Base-by-base conservation (phyloP, 768 basidiomycete genomes). In the Mycena floridula region DNA sequence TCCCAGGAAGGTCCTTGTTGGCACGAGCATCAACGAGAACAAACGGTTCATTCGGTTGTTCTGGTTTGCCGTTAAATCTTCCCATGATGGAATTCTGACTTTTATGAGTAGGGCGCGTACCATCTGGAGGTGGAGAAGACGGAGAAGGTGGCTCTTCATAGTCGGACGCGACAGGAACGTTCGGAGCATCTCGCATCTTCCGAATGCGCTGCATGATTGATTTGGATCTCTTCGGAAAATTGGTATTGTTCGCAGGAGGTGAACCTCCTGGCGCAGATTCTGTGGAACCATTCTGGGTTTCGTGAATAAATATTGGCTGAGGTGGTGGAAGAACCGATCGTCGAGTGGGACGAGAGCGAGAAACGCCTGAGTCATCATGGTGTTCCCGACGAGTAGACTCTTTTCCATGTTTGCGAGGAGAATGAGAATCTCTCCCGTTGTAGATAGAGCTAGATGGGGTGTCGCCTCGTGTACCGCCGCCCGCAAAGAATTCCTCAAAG, bases 191-290 rank as follows among this genome's bases (percentile, higher is more conserved):
- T 26, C 89, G 81, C 87, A 91, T 90, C 64, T 81, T 87, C 47
- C 86, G 81, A 58, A 93, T 86, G 44, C 89, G 85, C 37, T 91
- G 85, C 77, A 92, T 91, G 50, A 93, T 67, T 12, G 86, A 89
- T 63, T 81, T 89, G 52, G 77, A 79, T 23, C 89, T 83, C 60
- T 83, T 85, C 7, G 84, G 77, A 27, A 67, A 65, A 25, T 63
- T 69, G n/a, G 72, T 67, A 15, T 71, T 66, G 20, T 60, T 54
- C 20, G 67, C 59, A 18, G 73, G 71, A 6, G 77, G 70, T 5
- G 69, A 70, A 13, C 63, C 57, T 7, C 60, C 51, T 8, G 57
- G 46, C 46, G 72, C 16, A 18, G 25, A 28, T 22, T 63, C 55
- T 25, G 69, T 63, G 46, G 64, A 50, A 45, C 63, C 54, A 27